phyloP scores from a whole-genome alignment of 1,284 basidiomycete species.

The Hemileia vastatrix region DNA sequence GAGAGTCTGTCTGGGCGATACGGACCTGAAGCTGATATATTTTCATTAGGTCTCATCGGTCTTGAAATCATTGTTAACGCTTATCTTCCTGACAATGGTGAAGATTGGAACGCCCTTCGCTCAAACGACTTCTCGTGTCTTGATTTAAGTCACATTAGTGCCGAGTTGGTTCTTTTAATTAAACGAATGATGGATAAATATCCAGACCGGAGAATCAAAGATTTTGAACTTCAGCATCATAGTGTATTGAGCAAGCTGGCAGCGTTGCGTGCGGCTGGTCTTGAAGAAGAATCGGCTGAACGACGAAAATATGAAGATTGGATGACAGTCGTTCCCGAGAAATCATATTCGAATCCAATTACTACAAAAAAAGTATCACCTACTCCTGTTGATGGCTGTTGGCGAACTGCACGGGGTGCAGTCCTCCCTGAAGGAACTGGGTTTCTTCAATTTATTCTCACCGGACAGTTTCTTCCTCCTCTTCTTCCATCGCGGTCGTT shows the following conservation, averaged over 20 bases:
- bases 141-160: conserved; percentile 60
- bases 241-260: conserved; percentile 7
- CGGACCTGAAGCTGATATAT: conserved; percentile 88
- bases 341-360: no score
- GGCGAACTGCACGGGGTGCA: conserved; percentile 11
- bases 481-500: background rate
- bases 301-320: background rate
- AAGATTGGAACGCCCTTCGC: conserved; percentile 86
- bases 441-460: conserved; percentile 21
- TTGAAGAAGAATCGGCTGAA: background rate
- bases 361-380: no score
- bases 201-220: conserved; percentile 27
- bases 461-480: conserved; percentile 13
- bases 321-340: no score
- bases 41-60: conserved; percentile 93
- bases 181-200: conserved; percentile 28
- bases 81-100: conserved; percentile 89
- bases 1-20: conserved; percentile 88
- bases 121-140: conserved; percentile 86
- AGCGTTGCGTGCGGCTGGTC: background rate
- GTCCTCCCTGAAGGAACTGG: conserved; percentile 17
- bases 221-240: conserved; percentile 10
- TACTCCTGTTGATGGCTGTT: conserved; percentile 1
- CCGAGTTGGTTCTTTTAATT: conserved; percentile 57
- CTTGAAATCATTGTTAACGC: conserved; percentile 93